Conservation (phyloP, 331 rosid species). For the Dryas integrifolia region DNA sequence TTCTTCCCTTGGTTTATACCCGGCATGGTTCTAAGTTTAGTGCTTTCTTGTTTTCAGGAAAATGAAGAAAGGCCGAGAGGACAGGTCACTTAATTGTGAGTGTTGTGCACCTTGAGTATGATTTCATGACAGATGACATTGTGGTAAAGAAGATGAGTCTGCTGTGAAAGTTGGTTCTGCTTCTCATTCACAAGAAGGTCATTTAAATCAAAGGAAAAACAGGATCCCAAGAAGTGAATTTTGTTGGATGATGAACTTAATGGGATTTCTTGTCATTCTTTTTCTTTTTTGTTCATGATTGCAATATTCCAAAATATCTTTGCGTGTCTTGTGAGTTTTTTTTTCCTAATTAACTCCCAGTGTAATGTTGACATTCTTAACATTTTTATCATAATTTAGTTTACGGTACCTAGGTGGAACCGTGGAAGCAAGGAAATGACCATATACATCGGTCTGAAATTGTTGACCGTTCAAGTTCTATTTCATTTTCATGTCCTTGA, state of each 20-base stretch:
- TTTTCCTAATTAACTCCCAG: not conserved
- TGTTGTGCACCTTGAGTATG: slow-evolving; percentile 63
- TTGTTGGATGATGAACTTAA: slow-evolving; percentile 30
- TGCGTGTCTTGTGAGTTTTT: not conserved
- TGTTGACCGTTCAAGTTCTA: not conserved
- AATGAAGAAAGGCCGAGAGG: slow-evolving; percentile 30
- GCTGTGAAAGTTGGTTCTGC: slow-evolving; percentile 21
- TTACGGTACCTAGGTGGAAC: no score
- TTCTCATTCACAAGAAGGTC: slow-evolving; percentile 12
- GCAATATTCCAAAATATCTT: not conserved
- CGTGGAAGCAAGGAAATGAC: not conserved
- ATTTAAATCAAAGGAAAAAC: slow-evolving; percentile 46
- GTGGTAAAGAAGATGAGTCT: slow-evolving; percentile 35
- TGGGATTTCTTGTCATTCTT: slow-evolving; percentile 12
- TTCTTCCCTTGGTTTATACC: slow-evolving; percentile 12
- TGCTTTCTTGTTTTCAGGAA: slow-evolving; percentile 38
- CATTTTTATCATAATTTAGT: no score
- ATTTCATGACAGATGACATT: slow-evolving; percentile 40
- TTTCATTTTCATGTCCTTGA: not conserved
- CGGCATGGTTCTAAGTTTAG: not conserved
- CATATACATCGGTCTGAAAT: not conserved
- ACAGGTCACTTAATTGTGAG: slow-evolving; percentile 39
- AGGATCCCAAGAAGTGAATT: slow-evolving; percentile 62
- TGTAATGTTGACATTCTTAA: not conserved
- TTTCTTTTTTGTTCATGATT: slow-evolving; percentile 12